phyloP scores from a whole-genome alignment of 805 yeast genomes.

The Barnettozyma salicaria region DNA sequence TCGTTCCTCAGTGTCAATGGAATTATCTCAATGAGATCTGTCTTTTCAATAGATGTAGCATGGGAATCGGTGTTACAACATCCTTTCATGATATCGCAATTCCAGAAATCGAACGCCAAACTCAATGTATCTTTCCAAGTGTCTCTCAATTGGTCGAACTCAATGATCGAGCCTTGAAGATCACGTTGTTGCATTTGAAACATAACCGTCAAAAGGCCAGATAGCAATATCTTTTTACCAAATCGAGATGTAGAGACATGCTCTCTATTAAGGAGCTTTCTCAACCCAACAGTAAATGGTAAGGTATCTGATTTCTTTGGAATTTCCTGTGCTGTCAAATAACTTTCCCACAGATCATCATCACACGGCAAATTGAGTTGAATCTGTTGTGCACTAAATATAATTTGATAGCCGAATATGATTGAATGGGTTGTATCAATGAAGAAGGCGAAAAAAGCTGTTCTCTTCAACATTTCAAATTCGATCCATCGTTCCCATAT shows the following conservation, averaged over 20 bases:
- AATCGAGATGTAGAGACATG: slow-evolving; percentile 44
- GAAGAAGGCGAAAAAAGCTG: slow-evolving; percentile 77
- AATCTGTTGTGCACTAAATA: slow-evolving; percentile 53
- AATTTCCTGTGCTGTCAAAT: slow-evolving; percentile 26
- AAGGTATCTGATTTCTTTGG: slow-evolving; percentile 25
- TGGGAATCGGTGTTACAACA: slow-evolving; percentile 24
- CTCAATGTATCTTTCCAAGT: slow-evolving; percentile 70
- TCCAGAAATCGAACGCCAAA: slow-evolving; percentile 68
- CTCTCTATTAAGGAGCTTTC: slow-evolving; percentile 48
- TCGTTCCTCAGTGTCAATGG: slow-evolving; percentile 23
- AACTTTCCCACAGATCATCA: slow-evolving; percentile 51
- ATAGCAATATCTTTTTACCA: slow-evolving; percentile 59
- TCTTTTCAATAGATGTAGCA: slow-evolving; percentile 19
- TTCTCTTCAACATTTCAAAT: slow-evolving; percentile 69
- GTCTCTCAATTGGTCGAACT: slow-evolving; percentile 35
- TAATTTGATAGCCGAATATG: slow-evolving; percentile 66
- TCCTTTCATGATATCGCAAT: slow-evolving; percentile 37
- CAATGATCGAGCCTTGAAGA: slow-evolving; percentile 46
- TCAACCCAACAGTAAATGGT: slow-evolving; percentile 52
- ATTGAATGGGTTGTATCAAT: slow-evolving; percentile 75
- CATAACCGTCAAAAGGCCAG: slow-evolving; percentile 62
- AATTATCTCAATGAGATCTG: slow-evolving; percentile 14
- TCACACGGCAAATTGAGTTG: slow-evolving; percentile 59
- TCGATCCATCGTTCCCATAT: slow-evolving; percentile 71
- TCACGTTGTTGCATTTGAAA: slow-evolving; percentile 71